These are phyloP conservation scores for Apiospora sp. DNA, from an alignment of 2,329 filamentous ascomycete genomes.

Conservation along the genomic window DNA sequence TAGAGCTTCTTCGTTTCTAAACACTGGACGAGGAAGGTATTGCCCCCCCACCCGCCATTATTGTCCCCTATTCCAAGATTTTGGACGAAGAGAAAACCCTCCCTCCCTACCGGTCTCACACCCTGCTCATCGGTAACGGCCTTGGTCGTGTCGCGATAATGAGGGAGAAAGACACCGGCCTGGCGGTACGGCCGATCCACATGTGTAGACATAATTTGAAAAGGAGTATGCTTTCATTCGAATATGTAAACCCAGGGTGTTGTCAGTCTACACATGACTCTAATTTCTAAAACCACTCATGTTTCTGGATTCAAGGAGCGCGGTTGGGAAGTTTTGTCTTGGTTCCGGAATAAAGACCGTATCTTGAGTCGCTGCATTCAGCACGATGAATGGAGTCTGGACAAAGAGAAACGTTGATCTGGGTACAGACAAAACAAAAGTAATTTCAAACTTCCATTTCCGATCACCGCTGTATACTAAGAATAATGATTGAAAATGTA, in stretches of 20 bases:
- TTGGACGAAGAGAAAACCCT: background rate
- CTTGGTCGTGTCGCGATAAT: background rate
- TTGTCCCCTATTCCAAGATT: background rate
- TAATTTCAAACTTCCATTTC: too few species aligned
- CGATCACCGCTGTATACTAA: too few species aligned
- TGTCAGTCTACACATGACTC: too few species aligned
- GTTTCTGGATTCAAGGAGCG: background rate
- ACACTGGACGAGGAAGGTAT: background rate
- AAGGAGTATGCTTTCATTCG: background rate
- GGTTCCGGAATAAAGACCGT: background rate
- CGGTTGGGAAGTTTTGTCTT: too few species aligned
- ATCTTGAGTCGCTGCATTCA: background rate
- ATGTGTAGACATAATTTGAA: background rate
- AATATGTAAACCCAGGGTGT: background rate
- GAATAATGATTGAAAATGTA: too few species aligned
- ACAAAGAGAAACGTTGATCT: background rate
- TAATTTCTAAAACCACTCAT: background rate
- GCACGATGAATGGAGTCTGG: background rate
- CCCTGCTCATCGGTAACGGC: background rate
- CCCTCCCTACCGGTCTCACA: background rate
- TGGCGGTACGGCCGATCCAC: background rate
- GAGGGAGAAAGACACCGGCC: background rate
- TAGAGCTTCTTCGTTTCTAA: background rate
- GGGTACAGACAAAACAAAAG: too few species aligned
- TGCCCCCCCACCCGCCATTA: background rate